Evolutionary conservation across 768 basidiomycete species (phyloP).

Genomic region (Auricularia sp.): DNA sequence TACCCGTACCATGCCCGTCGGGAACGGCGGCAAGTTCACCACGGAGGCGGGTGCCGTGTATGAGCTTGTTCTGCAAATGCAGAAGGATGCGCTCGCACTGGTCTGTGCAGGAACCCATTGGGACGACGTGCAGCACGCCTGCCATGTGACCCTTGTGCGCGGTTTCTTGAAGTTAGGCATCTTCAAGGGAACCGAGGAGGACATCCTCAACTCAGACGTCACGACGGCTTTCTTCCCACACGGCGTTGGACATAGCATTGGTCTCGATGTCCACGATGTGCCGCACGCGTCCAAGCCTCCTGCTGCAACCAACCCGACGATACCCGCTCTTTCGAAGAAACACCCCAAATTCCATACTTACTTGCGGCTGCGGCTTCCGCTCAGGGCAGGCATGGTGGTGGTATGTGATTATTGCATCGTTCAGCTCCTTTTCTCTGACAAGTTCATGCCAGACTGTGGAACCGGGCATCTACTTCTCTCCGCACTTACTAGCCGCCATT

Average conservation of each 20-base stretch:
- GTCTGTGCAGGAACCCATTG: constrained; percentile 60
- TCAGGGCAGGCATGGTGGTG: constrained; percentile 76
- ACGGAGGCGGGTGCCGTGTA: constrained; percentile 75
- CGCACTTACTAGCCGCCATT: constrained; percentile 58
- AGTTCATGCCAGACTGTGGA: constrained; percentile 61
- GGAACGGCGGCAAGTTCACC: constrained; percentile 86
- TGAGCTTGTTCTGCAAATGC: constrained; percentile 83
- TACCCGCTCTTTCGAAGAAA: constrained; percentile 18
- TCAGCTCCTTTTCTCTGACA: not conserved
- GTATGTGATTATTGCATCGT: constrained; percentile 34
- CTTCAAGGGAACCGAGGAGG: constrained; percentile 65
- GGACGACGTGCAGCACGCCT: constrained; percentile 78
- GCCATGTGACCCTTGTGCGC: constrained; percentile 70
- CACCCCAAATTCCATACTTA: constrained; percentile 69
- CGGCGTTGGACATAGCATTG: constrained; percentile 82
- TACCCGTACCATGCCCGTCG: constrained; percentile 81
- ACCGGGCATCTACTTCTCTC: constrained; percentile 82
- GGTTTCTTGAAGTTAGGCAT: constrained; percentile 80
- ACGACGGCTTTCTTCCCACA: constrained; percentile 90
- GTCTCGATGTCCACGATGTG: constrained; percentile 91
- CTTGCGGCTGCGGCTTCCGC: constrained; percentile 63
- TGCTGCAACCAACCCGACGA: not conserved
- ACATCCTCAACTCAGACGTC: constrained; percentile 65
- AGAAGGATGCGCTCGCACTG: constrained; percentile 48
- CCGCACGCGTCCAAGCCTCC: constrained; percentile 29